These are phyloP conservation scores for Piper betle DNA, from an alignment of 164 flowering plant species.

Conservation along the genomic window DNA sequence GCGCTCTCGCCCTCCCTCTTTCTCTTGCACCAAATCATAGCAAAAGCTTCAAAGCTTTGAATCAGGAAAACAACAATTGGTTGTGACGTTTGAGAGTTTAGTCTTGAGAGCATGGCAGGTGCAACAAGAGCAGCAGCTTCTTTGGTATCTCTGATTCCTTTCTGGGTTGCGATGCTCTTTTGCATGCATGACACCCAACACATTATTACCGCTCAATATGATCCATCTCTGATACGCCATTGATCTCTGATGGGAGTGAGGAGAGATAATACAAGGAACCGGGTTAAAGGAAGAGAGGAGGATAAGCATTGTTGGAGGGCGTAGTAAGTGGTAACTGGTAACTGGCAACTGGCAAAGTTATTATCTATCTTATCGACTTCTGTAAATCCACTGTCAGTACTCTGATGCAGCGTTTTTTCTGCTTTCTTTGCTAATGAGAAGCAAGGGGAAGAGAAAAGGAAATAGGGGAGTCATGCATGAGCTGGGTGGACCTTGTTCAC, in stretches of 20 bases:
- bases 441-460: constrained; percentile 4
- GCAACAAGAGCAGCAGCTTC: not conserved
- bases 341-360: constrained; percentile 4
- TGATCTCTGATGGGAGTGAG: no score
- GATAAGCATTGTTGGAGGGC: not conserved
- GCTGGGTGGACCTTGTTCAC: not conserved
- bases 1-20: no score
- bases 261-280: no score
- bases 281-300: not conserved
- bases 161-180: not conserved
- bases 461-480: not conserved
- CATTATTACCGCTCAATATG: not conserved
- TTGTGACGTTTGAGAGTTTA: no score
- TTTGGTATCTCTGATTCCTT: not conserved
- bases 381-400: not conserved
- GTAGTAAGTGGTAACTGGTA: constrained; percentile 2
- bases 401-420: constrained; percentile 1
- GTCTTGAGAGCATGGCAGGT: no score
- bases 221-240: no score
- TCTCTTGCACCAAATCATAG: no score
- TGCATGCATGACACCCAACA: not conserved
- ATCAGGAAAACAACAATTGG: no score
- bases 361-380: constrained; percentile 3
- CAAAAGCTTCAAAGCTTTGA: no score
- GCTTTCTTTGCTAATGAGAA: not conserved